Evolutionary conservation across 116 monocot species (phyloP).

Genomic region (Posidonia oceanica): DNA sequence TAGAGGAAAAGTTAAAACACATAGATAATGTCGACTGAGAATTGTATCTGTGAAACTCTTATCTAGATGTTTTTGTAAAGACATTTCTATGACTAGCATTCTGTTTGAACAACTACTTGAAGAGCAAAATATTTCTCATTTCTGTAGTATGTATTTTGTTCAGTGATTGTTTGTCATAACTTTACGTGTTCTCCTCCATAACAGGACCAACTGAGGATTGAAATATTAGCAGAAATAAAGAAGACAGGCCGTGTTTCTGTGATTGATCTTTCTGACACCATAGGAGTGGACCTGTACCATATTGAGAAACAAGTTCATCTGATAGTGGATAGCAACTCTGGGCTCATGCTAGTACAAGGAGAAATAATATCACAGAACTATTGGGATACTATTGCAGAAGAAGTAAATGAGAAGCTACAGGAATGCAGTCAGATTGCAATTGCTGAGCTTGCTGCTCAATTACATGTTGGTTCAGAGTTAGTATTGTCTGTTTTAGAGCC

Average conservation of each 20-base stretch:
- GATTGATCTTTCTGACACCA: constrained; percentile 71
- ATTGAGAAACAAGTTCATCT: constrained; percentile 61
- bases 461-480: constrained; percentile 80
- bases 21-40: too few relatives aligned
- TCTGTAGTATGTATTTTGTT: not conserved
- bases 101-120: not conserved
- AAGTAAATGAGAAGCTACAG: constrained; percentile 91
- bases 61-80: not conserved
- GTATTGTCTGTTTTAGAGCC: constrained; percentile 57
- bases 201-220: constrained; percentile 74
- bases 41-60: not conserved
- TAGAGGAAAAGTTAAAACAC: too few relatives aligned
- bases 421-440: constrained; percentile 92
- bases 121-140: constrained; percentile 2
- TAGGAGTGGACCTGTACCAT: constrained; percentile 94
- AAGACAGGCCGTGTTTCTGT: constrained; percentile 63
- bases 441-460: constrained; percentile 86
- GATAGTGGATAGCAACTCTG: constrained; percentile 36
- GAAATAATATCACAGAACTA: constrained; percentile 86
- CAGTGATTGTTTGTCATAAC: not conserved
- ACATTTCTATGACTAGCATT: not conserved
- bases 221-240: constrained; percentile 78
- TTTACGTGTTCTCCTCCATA: not conserved
- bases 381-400: constrained; percentile 79
- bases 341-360: constrained; percentile 74